A percentile compares a stretch with the other conserved stretches of the same genome.
Conservation (phyloP, 257 asterid genomes). For the Agastache rugosa region DNA sequence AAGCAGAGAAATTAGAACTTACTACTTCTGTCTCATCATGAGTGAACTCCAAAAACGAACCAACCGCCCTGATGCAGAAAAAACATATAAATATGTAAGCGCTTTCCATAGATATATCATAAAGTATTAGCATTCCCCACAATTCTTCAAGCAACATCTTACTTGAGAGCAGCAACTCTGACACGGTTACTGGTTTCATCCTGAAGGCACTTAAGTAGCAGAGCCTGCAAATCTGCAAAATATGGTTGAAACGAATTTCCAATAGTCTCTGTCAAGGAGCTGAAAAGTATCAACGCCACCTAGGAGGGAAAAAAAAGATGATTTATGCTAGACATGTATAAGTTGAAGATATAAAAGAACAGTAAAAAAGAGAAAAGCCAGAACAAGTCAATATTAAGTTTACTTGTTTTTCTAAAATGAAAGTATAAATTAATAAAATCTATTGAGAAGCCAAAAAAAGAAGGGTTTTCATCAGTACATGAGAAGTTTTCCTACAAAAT, state of each 20-base stretch:
- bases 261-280: conserved; percentile 98
- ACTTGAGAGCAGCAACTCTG: conserved; percentile 98
- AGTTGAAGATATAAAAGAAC: conserved; percentile 10
- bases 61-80: conserved; percentile 89
- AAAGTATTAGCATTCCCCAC: conserved; percentile 14
- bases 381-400: conserved; percentile 6
- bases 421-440: neutral
- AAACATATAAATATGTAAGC: conserved; percentile 39
- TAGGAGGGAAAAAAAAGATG: conserved; percentile 44
- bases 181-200: conserved; percentile 96
- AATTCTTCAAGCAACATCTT: conserved; percentile 43
- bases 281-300: conserved; percentile 98
- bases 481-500: conserved; percentile 11
- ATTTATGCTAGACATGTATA: conserved; percentile 27
- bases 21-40: conserved; percentile 91
- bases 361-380: neutral
- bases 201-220: conserved; percentile 91
- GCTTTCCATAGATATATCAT: conserved; percentile 20
- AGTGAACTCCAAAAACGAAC: conserved; percentile 96
- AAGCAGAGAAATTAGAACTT: conserved; percentile 48
- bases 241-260: conserved; percentile 91
- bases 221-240: conserved; percentile 81
- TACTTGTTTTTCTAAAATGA: neutral
- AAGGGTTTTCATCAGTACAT: neutral
- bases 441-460: neutral